Base-by-base conservation (phyloP, 768 basidiomycete genomes). In the Holtermannia corniformis region DNA sequence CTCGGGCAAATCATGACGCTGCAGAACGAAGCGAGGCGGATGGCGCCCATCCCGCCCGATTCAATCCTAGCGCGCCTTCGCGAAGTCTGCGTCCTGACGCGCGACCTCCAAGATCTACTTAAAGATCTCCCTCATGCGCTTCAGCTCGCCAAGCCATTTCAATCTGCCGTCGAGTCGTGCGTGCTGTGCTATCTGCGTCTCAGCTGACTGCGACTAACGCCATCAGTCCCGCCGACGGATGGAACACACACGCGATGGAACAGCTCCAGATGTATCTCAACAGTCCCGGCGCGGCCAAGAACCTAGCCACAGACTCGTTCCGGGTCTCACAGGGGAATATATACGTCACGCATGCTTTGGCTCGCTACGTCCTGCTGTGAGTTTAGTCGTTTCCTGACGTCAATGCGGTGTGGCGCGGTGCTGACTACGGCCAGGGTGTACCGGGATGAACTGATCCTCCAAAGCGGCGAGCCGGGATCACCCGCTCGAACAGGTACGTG, bases 341-440 rank as follows among this genome's bases (percentile, higher is more conserved):
- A n/a, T 59, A 64, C 41, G 62, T 64, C 5, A 64, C 62, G n/a
- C 40, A 60, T 22, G 59, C 62, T 14, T 59, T 64, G 62, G 58
- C 58, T 4, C 23, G 62, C 21, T 51, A 61, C 41, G 43, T 59
- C n/a, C 24, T 64, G n/a, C 60, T 64, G 59, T 61, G 40, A 52
- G 59, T 52, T 14, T 13, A 4, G 43, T 26, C 12, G 4, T 27
- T 20, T 23, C 20, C 12, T 41, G 12, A 12, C 20, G 14, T 47
- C 4, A 20, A 40, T 3, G 37, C 32, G 24, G 7, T 45, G 5
- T n/a, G n/a, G n/a, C n/a, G 14, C 21, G 32, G 41, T 27, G 23
- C 20, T 45, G 22, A 5, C 20, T 26, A 23, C 44, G 54, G 56
- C 14, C 26, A 37, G 32, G 16, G 10, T 61, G 10, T 57, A 61